Evolutionary conservation across 768 basidiomycete genomes (phyloP).

Genomic region (Punctularia strigosozonata): DNA sequence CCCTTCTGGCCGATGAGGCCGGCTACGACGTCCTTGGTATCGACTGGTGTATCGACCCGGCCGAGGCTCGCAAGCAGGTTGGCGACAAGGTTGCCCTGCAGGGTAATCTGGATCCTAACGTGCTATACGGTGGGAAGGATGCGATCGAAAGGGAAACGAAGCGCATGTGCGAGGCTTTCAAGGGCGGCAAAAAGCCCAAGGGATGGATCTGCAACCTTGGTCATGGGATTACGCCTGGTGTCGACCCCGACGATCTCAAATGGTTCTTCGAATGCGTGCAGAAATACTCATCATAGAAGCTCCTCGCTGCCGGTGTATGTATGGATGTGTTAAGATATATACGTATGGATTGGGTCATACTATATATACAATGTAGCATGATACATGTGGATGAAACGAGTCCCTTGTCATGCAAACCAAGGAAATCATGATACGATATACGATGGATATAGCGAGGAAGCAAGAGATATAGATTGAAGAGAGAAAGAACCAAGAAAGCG

Average conservation of each 20-base stretch:
- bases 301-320: too few species aligned
- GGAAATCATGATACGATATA: too few species aligned
- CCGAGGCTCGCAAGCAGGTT: constrained; percentile 51
- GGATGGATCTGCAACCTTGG: constrained; percentile 98
- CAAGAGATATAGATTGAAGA: constrained; percentile 6
- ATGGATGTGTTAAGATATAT: too few species aligned
- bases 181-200: constrained; percentile 33
- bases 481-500: constrained; percentile 3
- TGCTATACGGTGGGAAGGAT: constrained; percentile 75
- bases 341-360: too few species aligned
- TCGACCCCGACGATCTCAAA: constrained; percentile 84
- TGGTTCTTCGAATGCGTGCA: constrained; percentile 90
- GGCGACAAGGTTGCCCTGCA: constrained; percentile 62
- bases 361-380: too few species aligned
- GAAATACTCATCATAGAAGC: constrained; percentile 70
- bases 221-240: constrained; percentile 93
- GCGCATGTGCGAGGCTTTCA: constrained; percentile 71
- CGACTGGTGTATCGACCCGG: constrained; percentile 84
- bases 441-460: constrained; percentile 5
- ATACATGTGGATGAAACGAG: too few species aligned
- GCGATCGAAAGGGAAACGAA: constrained; percentile 84
- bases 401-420: too few species aligned
- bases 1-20: constrained; percentile 40
- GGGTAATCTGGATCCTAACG: constrained; percentile 86
- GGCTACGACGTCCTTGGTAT: constrained; percentile 87